phyloP scores from a whole-genome alignment of 306 rosid species.

The Acmispon strigosus region DNA sequence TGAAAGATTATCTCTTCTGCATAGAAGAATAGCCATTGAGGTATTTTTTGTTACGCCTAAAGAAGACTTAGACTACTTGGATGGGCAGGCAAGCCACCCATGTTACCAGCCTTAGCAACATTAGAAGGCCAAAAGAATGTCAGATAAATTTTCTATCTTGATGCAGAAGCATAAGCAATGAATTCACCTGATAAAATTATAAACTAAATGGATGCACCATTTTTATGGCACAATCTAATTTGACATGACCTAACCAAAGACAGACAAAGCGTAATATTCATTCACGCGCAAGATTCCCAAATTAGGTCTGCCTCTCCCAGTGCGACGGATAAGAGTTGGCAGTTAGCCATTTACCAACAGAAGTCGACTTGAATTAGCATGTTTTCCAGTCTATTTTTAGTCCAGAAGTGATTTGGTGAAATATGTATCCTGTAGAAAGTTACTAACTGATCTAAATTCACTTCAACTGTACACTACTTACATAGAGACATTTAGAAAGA shows the following conservation, averaged over 20 bases:
- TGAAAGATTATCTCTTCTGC: neutral
- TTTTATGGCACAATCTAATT: neutral
- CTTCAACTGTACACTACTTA: neutral
- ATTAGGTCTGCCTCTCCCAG: neutral
- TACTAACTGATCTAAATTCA: neutral
- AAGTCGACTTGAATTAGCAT: neutral
- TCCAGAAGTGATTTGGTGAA: neutral
- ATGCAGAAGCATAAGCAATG: neutral
- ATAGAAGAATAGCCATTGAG: neutral
- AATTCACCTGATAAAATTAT: neutral
- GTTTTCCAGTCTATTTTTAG: neutral
- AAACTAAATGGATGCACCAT: neutral
- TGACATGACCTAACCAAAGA: neutral
- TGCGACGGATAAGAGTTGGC: neutral
- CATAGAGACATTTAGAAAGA: neutral
- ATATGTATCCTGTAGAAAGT: neutral
- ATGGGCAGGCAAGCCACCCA: neutral
- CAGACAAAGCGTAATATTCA: neutral
- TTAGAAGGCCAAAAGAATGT: neutral
- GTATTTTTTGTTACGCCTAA: neutral
- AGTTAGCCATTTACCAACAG: neutral
- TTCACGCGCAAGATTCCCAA: neutral
- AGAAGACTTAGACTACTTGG: neutral
- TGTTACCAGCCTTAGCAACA: neutral
- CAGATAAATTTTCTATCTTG: neutral